Evolutionary conservation across 129 eudicot genomes (phyloP).

Genomic region (Rutidosis leptorrhynchoides): DNA sequence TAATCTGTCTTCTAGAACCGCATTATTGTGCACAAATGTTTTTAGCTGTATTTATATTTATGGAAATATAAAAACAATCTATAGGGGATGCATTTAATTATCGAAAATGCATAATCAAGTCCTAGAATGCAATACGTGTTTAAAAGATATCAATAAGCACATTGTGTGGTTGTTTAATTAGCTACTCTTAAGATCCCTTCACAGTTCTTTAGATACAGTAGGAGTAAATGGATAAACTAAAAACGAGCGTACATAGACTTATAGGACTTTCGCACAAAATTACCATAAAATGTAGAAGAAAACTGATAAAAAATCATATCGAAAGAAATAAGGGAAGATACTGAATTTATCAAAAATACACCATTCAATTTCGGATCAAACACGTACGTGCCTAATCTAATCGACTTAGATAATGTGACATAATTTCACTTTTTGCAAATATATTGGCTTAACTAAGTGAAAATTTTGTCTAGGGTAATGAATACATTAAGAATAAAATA

Average conservation of each 20-base stretch:
- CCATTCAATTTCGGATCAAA: background rate
- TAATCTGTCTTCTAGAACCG: background rate
- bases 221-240: background rate
- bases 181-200: background rate
- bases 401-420: background rate
- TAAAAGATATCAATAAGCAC: background rate
- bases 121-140: background rate
- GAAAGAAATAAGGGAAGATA: background rate
- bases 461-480: background rate
- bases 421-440: background rate
- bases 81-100: no score
- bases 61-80: background rate
- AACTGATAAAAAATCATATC: conserved; percentile 3
- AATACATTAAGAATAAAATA: background rate
- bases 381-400: no score
- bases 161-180: background rate
- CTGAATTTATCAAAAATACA: background rate
- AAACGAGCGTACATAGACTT: background rate
- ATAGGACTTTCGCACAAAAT: background rate
- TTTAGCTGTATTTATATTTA: background rate
- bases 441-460: background rate
- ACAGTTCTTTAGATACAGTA: background rate
- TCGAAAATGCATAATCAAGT: background rate
- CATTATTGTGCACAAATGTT: background rate
- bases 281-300: background rate